Conservation (phyloP, 768 basidiomycete genomes). For the Tylopilus subfusipes region DNA sequence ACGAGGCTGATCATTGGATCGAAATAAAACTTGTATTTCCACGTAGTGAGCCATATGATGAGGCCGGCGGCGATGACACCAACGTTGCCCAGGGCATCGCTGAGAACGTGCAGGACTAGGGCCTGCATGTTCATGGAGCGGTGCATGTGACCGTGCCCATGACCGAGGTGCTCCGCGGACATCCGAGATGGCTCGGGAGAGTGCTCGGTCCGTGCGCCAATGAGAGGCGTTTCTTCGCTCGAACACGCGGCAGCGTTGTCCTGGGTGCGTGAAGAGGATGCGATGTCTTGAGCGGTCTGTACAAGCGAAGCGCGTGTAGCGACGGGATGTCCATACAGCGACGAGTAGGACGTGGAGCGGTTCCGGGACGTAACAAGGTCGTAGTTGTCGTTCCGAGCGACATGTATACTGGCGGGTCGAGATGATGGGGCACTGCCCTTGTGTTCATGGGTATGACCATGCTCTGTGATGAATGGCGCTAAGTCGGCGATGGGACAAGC, state of each 20-base stretch:
- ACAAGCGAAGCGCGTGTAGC: conserved; percentile 71
- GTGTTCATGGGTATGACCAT: conserved; percentile 57
- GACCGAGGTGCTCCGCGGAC: conserved; percentile 13
- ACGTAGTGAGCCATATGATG: conserved; percentile 86
- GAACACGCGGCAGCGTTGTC: conserved; percentile 6
- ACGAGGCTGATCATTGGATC: conserved; percentile 92
- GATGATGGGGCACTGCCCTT: conserved; percentile 36
- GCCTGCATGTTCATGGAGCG: conserved; percentile 99
- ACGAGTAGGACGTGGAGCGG: conserved; percentile 48
- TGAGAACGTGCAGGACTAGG: conserved; percentile 88
- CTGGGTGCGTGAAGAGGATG: conserved; percentile 30
- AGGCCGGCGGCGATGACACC: conserved; percentile 96
- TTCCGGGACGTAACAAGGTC: conserved; percentile 28
- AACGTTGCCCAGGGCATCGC: conserved; percentile 96
- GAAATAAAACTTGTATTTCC: conserved; percentile 84
- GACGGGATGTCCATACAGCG: conserved; percentile 71
- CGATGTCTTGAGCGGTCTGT: conserved; percentile 82
- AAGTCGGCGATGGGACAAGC: conserved; percentile 3
- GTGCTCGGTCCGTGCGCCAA: conserved; percentile 17
- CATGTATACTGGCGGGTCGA: conserved; percentile 38
- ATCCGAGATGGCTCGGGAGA: conserved; percentile 9
- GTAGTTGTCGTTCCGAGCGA: conserved; percentile 11
- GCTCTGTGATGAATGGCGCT: conserved; percentile 41
- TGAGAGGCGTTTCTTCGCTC: conserved; percentile 47
- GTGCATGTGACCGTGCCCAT: conserved; percentile 41